These are phyloP conservation scores for Boehmeria nivea DNA, from an alignment of 306 rosid species.

Conservation along the genomic window DNA sequence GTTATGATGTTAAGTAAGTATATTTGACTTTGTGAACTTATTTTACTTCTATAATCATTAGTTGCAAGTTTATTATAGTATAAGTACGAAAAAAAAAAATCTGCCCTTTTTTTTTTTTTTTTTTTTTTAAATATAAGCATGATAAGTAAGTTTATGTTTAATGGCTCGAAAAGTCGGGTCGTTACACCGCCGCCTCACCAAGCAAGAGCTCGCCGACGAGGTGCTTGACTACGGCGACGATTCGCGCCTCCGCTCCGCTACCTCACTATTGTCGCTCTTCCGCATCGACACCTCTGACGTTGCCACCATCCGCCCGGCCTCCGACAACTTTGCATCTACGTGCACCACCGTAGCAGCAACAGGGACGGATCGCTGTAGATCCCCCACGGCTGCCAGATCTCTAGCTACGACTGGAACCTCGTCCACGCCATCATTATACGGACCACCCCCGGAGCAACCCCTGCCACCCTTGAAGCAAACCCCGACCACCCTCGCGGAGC, in stretches of 20 bases:
- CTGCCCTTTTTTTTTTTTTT: too few species aligned
- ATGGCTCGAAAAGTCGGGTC: too few species aligned
- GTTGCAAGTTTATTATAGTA: too few species aligned
- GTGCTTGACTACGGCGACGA: conserved; percentile 77
- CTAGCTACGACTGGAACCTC: conserved; percentile 66
- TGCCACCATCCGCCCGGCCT: conserved; percentile 49
- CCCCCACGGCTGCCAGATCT: conserved; percentile 77
- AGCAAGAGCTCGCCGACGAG: conserved; percentile 77
- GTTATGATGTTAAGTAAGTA: too few species aligned
- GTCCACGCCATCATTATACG: conserved; percentile 49
- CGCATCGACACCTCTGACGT: conserved; percentile 66
- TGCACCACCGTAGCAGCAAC: conserved; percentile 33
- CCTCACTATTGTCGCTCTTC: conserved; percentile 45
- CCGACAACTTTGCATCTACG: conserved; percentile 64
- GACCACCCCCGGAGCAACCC: conserved; percentile 58
- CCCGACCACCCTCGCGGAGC: too few species aligned
- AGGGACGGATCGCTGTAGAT: conserved; percentile 73
- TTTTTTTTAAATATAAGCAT: too few species aligned
- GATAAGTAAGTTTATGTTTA: too few species aligned
- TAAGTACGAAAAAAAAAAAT: too few species aligned
- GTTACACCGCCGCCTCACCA: conserved; percentile 60
- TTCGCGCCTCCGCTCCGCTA: conserved; percentile 46
- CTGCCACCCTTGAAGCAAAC: too few species aligned
- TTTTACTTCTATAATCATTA: too few species aligned
- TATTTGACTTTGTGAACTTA: too few species aligned